Base-by-base conservation (phyloP, 331 rosid genomes). In the Rhamnella rubrinervis region DNA sequence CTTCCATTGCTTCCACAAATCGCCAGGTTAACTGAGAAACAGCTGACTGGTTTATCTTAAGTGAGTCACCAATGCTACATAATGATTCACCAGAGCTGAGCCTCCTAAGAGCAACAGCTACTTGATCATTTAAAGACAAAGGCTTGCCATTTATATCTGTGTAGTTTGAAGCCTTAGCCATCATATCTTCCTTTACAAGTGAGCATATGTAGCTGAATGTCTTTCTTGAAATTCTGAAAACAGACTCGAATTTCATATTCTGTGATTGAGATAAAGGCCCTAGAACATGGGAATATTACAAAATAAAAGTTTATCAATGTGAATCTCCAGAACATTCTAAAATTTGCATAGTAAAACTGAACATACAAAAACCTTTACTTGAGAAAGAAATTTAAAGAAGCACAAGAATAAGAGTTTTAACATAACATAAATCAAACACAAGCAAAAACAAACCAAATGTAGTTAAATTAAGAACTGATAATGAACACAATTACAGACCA, bases 1-100 rank as follows among this genome's bases (percentile, higher is more conserved):
- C 96, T 82, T 93, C 98, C 96, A 93, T 90, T 37, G 92, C 80
- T 82, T 90, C 97, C 58, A 90, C 98, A 53, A 93, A 93, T 52
- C 82, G 85, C 98, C 97, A 93, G 28, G 98, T 93, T 72, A 88
- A 17, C 68, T 93, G 93, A 65, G 98, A 85, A 79, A 93, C 98
- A 14, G 97, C 80, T 53, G 98, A 83, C 50, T 82, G 93, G 85
- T 84, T 88, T 78, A 90, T 59, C 68, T 79, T 75, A 72, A 93
- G 90, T 53, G 87, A 85, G 47, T 90, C 90, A 1, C 98, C 98
- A 1, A 93, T 80, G 67, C 59, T 80, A 47, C 83, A 77, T 72
- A 93, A 63, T 6, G 98, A 93, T 61, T 90, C 97, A 7, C 98
- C 98, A 18, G 97, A 90, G 83, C 93, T 70, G 37, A 93, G 97